Conservation (phyloP, 2,329 filamentous ascomycete genomes). For the Pyricularia grisea region DNA sequence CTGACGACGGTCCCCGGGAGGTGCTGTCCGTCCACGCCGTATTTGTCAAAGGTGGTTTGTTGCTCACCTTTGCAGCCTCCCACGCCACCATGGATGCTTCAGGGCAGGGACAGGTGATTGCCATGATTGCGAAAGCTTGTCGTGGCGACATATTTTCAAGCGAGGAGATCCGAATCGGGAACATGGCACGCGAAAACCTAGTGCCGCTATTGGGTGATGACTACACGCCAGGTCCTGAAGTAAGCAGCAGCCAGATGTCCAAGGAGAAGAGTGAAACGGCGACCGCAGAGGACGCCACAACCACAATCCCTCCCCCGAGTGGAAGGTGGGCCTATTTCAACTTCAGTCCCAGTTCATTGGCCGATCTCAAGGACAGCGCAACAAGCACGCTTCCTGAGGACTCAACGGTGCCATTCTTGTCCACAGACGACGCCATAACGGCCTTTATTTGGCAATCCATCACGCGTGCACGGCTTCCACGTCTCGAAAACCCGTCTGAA, state of each 20-base stretch:
- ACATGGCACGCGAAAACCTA: conserved; percentile 21
- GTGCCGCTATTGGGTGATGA: conserved; percentile 28
- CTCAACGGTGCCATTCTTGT: conserved; percentile 24
- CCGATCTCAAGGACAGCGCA: conserved; percentile 29
- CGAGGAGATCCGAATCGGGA: conserved; percentile 28
- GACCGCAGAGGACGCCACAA: conserved; percentile 5
- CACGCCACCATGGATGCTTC: conserved; percentile 14
- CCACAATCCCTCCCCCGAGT: conserved; percentile 8
- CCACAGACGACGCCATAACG: conserved; percentile 43
- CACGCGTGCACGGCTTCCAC: conserved; percentile 26
- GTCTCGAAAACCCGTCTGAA: conserved; percentile 14
- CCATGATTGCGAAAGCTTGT: conserved; percentile 39
- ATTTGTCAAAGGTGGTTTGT: conserved; percentile 11
- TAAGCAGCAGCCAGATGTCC: conserved; percentile 23
- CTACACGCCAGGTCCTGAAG: conserved; percentile 23
- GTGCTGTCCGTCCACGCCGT: conserved; percentile 27
- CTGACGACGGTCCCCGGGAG: conserved; percentile 17
- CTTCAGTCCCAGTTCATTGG: conserved; percentile 27
- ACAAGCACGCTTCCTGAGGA: conserved; percentile 10
- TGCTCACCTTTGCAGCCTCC: conserved; percentile 12
- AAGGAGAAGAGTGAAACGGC: conserved; percentile 13
- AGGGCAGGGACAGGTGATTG: conserved; percentile 12
- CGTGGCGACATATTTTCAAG: conserved; percentile 30
- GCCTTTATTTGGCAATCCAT: conserved; percentile 41
- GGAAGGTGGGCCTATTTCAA: conserved; percentile 35